Evolutionary conservation across 2,329 filamentous ascomycete genomes (phyloP), one percentile per base, ranked within the genome.

Genomic region (Aspergillus niger): DNA sequence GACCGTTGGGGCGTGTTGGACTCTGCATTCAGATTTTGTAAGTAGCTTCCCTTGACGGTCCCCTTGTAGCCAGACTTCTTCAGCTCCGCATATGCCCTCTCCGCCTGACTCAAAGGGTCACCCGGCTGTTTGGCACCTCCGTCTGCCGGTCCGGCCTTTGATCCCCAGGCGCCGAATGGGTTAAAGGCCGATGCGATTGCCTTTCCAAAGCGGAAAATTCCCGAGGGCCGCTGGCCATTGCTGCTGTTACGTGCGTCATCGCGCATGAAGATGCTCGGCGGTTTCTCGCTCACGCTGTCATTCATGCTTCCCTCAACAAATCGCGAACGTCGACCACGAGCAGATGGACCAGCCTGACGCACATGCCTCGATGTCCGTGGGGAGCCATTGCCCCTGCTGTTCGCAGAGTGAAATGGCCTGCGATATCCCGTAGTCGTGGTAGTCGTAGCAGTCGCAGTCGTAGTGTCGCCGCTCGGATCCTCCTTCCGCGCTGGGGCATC

Each of bases 271-370:
- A 86, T 82, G 48, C 84, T 82, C 0, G 91, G 91, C 28, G 91
- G 91, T 61, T 82, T 85, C 60, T 86, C 83, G 70, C 90, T 93
- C 32, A 85, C 81, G 65, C 90, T 87, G 75, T 96, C 91, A 70
- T 89, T 91, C 91, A 97, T 94, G 70, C 89, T 94, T 43, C 90
- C 92, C 77, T 97, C 92, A 39, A 85, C 76, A 66, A 89, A 89
- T 57, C 78, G 89, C 70, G 84, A 96, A 81, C 77, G 86, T 73
- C 79, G 86, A 80, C 67, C 77, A 62, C 78, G 72, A 61, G 77
- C 58, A 62, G 61, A 68, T 17, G 26, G 24, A 22, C 41, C 59
- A 17, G 38, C 54, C 28, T 43, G 51, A 2, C 58, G 65, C 17
- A n/a, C 48, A 43, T 53, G 49, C 41, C 61, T 57, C n/a, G 58